These are phyloP conservation scores for Petunia secreta DNA, from an alignment of 257 asterid species.

Conservation along the genomic window DNA sequence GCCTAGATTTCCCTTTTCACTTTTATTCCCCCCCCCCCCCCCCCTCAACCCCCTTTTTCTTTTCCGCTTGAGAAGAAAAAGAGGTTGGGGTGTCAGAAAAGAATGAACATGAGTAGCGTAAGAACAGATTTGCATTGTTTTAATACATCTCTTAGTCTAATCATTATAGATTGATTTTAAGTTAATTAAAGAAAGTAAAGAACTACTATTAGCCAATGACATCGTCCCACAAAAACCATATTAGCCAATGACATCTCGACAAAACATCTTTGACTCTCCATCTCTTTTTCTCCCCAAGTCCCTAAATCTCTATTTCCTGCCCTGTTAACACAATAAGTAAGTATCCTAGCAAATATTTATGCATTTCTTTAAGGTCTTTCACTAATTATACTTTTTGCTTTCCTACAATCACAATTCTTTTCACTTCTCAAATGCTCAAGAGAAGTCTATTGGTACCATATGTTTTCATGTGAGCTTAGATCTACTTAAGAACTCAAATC, in stretches of 20 bases:
- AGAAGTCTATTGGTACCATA: neutral
- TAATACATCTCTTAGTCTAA: too few species aligned
- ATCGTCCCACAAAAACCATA: slow-evolving; percentile 47
- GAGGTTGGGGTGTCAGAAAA: too few species aligned
- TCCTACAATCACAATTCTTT: neutral
- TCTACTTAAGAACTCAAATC: slow-evolving; percentile 31
- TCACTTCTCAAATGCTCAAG: too few species aligned
- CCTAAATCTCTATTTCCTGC: neutral
- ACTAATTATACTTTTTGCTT: neutral
- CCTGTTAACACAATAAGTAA: neutral
- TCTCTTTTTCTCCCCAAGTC: neutral
- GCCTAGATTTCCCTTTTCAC: too few species aligned
- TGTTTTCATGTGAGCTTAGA: slow-evolving; percentile 27
- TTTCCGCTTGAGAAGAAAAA: too few species aligned
- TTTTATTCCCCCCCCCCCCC: too few species aligned
- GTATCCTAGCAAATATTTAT: neutral
- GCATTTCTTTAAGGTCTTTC: neutral
- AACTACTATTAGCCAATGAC: too few species aligned
- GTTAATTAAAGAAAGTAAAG: too few species aligned
- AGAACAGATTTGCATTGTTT: too few species aligned
- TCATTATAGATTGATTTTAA: too few species aligned
- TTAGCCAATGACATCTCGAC: slow-evolving; percentile 54
- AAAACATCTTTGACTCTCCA: slow-evolving; percentile 30
- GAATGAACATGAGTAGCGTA: too few species aligned
- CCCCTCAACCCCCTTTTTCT: too few species aligned